phyloP scores from a whole-genome alignment of 2,329 filamentous ascomycete genomes.

The Exophiala spinifera region DNA sequence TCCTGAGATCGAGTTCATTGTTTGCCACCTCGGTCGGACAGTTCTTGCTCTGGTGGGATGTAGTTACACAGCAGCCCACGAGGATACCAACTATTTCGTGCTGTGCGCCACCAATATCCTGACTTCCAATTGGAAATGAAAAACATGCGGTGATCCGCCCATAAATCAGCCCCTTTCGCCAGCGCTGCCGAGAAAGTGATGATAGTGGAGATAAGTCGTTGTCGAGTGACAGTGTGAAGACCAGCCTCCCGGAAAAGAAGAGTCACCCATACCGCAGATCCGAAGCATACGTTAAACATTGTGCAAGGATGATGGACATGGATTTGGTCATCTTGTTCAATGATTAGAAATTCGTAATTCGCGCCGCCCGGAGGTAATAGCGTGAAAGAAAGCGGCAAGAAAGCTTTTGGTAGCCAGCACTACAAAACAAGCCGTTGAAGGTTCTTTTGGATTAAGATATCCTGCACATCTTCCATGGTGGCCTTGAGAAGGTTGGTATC shows the following conservation, averaged over 20 bases:
- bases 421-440: slow-evolving; percentile 74
- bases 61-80: neutral
- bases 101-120: neutral
- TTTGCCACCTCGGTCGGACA: neutral
- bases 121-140: neutral
- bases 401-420: slow-evolving; percentile 27
- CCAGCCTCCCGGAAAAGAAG: neutral
- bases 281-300: neutral
- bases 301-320: neutral
- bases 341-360: slow-evolving; percentile 1
- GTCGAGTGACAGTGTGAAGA: too few relatives aligned
- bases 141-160: neutral
- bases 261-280: neutral
- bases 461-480: slow-evolving; percentile 80
- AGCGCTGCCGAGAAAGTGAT: neutral
- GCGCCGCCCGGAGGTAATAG: slow-evolving; percentile 1
- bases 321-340: neutral
- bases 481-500: slow-evolving; percentile 76
- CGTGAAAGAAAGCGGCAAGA: neutral
- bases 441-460: slow-evolving; percentile 84
- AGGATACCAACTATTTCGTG: neutral
- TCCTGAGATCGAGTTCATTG: neutral
- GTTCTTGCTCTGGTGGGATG: neutral
- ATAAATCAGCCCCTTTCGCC: neutral
- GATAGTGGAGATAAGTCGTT: neutral